Evolutionary conservation across 176 grass and related monocot genomes (phyloP).

Genomic region (Carex myosuroides): DNA sequence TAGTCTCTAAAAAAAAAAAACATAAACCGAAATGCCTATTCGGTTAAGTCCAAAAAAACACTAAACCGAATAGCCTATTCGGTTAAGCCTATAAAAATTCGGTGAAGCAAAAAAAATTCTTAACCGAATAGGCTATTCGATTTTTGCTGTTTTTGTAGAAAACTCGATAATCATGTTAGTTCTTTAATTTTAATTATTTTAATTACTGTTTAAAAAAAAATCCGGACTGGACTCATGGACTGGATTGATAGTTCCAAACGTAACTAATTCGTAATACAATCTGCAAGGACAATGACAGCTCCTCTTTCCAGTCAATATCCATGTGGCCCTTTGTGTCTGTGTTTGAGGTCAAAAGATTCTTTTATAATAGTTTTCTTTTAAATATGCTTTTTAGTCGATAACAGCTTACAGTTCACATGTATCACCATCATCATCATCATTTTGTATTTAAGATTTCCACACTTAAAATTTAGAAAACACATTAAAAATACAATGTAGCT

Average conservation of each 20-base stretch:
- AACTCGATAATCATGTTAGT: no score
- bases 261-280: not conserved
- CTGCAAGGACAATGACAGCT: not conserved
- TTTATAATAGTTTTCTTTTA: not conserved
- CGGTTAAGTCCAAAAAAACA: no score
- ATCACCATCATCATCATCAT: not conserved
- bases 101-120: no score
- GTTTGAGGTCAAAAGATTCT: not conserved
- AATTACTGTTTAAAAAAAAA: no score
- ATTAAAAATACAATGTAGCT: not conserved
- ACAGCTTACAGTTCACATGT: not conserved
- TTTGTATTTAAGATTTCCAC: not conserved
- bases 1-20: no score
- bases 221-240: not conserved
- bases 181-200: no score
- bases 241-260: not conserved
- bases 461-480: not conserved
- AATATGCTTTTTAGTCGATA: not conserved
- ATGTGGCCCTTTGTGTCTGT: not conserved
- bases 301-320: not conserved
- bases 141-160: no score
- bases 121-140: no score
- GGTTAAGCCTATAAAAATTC: no score
- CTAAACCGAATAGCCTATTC: no score
- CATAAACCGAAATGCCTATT: no score